phyloP scores from a whole-genome alignment of 208 protist species.

The Acanthamoeba lugdunensis region DNA sequence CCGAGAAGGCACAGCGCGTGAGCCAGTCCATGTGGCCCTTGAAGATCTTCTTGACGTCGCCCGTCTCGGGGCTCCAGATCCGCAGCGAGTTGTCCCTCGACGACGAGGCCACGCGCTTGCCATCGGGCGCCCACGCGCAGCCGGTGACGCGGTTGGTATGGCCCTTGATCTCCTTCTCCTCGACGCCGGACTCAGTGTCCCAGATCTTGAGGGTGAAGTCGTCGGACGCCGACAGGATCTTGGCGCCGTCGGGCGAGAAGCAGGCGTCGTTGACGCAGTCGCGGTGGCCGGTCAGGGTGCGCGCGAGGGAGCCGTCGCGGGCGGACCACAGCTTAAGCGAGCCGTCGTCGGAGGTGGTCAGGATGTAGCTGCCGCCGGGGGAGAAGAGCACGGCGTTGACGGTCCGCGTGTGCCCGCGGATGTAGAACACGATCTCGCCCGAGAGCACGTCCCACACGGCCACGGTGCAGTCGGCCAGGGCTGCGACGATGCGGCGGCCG shows the following conservation, averaged over 20 bases:
- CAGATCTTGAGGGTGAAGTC: slow-evolving; percentile 72
- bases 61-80: slow-evolving; percentile 54
- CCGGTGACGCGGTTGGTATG: slow-evolving; percentile 71
- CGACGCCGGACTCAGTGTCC: slow-evolving; percentile 14
- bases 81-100: slow-evolving; percentile 56
- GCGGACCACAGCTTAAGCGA: slow-evolving; percentile 79
- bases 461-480: slow-evolving; percentile 64
- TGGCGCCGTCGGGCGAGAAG: slow-evolving; percentile 62
- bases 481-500: slow-evolving; percentile 77
- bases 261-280: slow-evolving; percentile 70
- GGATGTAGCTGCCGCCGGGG: slow-evolving; percentile 9
- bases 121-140: slow-evolving; percentile 60
- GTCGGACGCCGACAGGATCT: slow-evolving; percentile 70
- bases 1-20: slow-evolving; percentile 58
- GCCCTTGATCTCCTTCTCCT: slow-evolving; percentile 36
- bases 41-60: slow-evolving; percentile 70
- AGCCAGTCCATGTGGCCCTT: slow-evolving; percentile 77
- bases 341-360: slow-evolving; percentile 74
- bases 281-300: slow-evolving; percentile 45
- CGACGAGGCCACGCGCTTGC: slow-evolving; percentile 42
- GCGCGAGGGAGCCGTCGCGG: not conserved
- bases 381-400: slow-evolving; percentile 68
- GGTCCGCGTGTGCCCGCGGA: not conserved
- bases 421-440: slow-evolving; percentile 19
- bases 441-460: slow-evolving; percentile 80